Evolutionary conservation across 108 stramenopile genomes (phyloP), one percentile per base, ranked within the genome.

Genomic region (Cyclotella cryptica): DNA sequence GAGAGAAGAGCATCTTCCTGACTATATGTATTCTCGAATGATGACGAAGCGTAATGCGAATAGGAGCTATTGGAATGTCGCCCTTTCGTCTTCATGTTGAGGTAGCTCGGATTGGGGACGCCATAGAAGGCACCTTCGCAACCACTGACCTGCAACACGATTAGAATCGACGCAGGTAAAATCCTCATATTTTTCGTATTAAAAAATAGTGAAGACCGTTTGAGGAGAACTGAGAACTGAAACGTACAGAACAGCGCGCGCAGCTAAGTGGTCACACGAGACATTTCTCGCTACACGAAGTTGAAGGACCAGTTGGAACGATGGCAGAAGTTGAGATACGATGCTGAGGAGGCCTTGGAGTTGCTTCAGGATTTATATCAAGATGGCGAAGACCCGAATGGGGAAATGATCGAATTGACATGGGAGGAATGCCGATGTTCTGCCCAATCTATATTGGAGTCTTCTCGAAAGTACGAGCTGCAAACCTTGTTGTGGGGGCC

Each of bases 401-500:
- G 60, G 29, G 69, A 79, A 45, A 71, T 88, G 59, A 63, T 91
- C 4, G 15, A 30, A 66, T 59, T 77, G 21, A 62, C 67, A 7
- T 13, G 77, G 29, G 70, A 88, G 26, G 94, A 93, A 77, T 88
- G 91, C 41, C 35, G 79, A 21, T 18, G 28, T 0, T 74, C 83
- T n/a, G 74, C 85, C 0, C 54, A 69, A 35, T 40, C 75, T 9
- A 66, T 93, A 28, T 22, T 87, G n/a, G 61, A 85, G 18, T 85
- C 88, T 45, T 55, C 62, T 14, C 80, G 90, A 78, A 71, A 74
- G 27, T 89, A 91, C 70, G 88, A 93, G 67, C 69, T 93, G 47
- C 86, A 91, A 49, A 70, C 88, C 12, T 67, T 95, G 19, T 71
- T 95, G 67, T 49, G 81, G 26, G 94, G 92, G 14, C 89, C 89